Conservation (phyloP, 805 yeast species). For the Cyberlindnera maritima region DNA sequence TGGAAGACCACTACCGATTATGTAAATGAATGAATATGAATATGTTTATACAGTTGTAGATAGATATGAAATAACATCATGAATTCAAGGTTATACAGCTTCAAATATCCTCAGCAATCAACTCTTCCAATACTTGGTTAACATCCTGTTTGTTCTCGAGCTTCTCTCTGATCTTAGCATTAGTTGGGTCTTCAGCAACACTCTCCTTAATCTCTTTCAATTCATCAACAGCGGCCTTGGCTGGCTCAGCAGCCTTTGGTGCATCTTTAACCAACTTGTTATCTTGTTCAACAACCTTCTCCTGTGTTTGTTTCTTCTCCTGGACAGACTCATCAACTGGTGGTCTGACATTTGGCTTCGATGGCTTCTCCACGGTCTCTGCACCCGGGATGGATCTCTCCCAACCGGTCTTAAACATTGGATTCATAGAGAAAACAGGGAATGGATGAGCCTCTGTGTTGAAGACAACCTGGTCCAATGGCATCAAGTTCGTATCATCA, state of each 20-base stretch:
- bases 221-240: slow-evolving; percentile 25
- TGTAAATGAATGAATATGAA: no score
- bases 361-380: slow-evolving; percentile 6
- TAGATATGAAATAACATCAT: no score
- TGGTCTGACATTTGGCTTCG: slow-evolving; percentile 26
- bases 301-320: slow-evolving; percentile 2
- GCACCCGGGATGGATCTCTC: slow-evolving; percentile 28
- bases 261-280: slow-evolving; percentile 1
- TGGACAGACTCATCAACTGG: slow-evolving; percentile 14
- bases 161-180: slow-evolving; percentile 8
- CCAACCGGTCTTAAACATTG: slow-evolving; percentile 63
- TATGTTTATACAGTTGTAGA: no score
- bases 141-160: slow-evolving; percentile 12
- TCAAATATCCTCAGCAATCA: slow-evolving; percentile 12
- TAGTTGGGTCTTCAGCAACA: slow-evolving; percentile 1
- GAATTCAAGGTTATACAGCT: no score
- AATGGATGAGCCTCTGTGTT: slow-evolving; percentile 94
- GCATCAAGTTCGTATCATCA: slow-evolving; percentile 61
- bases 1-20: slow-evolving; percentile 73
- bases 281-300: no score
- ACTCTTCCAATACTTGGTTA: slow-evolving; percentile 16
- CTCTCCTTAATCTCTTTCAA: slow-evolving; percentile 15
- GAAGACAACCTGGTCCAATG: slow-evolving; percentile 69
- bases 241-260: slow-evolving; percentile 26
- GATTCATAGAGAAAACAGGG: slow-evolving; percentile 61